phyloP scores from a whole-genome alignment of 2,329 filamentous ascomycete species.

The Neonectria neomacrospora region DNA sequence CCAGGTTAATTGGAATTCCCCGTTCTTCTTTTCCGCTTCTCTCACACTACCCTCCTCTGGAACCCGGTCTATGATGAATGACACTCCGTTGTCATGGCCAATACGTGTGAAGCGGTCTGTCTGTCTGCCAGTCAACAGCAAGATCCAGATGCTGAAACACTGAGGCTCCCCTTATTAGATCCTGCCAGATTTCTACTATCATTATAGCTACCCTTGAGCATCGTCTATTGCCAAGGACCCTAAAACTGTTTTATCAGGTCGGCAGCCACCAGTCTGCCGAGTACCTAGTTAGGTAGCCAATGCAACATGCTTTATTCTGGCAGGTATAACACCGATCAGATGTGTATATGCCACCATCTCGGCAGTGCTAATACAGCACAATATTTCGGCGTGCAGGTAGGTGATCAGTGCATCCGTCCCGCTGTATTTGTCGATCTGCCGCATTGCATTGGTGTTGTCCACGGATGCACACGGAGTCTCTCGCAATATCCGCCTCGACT shows the following conservation, averaged over 20 bases:
- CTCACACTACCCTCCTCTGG: conserved; percentile 11
- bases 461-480: background rate
- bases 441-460: background rate
- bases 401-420: background rate
- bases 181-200: too few relatives aligned
- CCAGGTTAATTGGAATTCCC: conserved; percentile 41
- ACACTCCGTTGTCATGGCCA: background rate
- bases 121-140: background rate
- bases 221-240: too few relatives aligned
- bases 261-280: conserved; percentile 13
- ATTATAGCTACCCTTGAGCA: background rate
- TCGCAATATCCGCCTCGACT: background rate
- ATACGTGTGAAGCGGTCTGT: background rate
- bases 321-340: background rate
- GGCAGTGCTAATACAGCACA: background rate
- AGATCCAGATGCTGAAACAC: background rate
- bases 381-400: background rate
- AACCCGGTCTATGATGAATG: conserved; percentile 7
- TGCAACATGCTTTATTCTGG: conserved; percentile 11
- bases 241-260: background rate
- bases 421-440: background rate
- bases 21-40: conserved; percentile 11
- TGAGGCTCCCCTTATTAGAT: too few relatives aligned
- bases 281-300: conserved; percentile 5
- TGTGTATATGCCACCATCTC: conserved; percentile 2